Conservation (phyloP, 805 yeast genomes). For the Isabelozyma pseudorhagii region DNA sequence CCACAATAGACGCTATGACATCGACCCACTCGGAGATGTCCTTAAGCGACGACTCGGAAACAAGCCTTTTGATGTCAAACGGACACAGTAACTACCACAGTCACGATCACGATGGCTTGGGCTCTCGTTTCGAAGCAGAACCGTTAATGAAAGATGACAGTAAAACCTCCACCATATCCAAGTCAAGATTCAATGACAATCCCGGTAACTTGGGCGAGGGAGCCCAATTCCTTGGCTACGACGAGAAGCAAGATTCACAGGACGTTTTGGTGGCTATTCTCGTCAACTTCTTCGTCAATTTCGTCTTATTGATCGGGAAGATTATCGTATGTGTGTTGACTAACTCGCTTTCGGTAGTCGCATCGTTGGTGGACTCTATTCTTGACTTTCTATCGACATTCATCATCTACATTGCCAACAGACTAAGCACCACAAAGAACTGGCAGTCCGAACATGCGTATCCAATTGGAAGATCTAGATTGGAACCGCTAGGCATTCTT, state of each 20-base stretch:
- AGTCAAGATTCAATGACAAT: conserved; percentile 35
- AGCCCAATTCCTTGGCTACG: conserved; percentile 50
- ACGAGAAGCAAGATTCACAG: conserved; percentile 37
- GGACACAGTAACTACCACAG: background rate
- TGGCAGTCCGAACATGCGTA: conserved; percentile 46
- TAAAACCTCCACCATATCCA: conserved; percentile 10
- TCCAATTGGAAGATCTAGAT: conserved; percentile 70
- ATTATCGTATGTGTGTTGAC: conserved; percentile 59
- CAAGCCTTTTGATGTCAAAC: background rate
- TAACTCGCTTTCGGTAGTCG: conserved; percentile 69
- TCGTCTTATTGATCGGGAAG: conserved; percentile 59
- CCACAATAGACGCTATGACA: background rate
- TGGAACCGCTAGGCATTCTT: conserved; percentile 77
- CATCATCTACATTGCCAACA: conserved; percentile 63
- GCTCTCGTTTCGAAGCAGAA: background rate
- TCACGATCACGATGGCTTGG: background rate
- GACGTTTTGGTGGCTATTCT: conserved; percentile 59
- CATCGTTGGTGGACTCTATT: conserved; percentile 74
- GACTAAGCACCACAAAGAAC: conserved; percentile 42
- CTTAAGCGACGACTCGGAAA: background rate
- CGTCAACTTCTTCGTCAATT: conserved; percentile 60
- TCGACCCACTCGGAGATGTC: background rate
- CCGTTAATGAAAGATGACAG: conserved; percentile 3
- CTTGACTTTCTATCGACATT: conserved; percentile 73
- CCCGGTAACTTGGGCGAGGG: conserved; percentile 67